Conservation (phyloP, 2,329 filamentous ascomycete species). For the Monilinia vaccinii-corymbosi region DNA sequence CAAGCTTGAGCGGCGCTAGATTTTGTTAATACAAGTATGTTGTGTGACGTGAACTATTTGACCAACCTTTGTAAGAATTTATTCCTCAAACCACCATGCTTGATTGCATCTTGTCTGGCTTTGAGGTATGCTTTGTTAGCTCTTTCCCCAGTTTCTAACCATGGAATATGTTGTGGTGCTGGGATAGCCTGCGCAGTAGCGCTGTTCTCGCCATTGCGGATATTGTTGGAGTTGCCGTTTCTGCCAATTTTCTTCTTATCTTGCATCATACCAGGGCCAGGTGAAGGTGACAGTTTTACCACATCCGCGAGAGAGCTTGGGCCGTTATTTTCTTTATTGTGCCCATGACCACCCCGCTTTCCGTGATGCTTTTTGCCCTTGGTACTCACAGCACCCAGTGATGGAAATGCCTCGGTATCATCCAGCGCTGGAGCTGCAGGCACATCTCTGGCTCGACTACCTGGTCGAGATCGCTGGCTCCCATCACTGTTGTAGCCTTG, state of each 20-base stretch:
- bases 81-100: conserved; percentile 90
- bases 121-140: conserved; percentile 94
- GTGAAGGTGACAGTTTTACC: conserved; percentile 88
- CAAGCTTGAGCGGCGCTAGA: conserved; percentile 87
- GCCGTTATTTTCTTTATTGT: conserved; percentile 53
- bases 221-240: conserved; percentile 55
- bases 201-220: conserved; percentile 67
- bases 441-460: conserved; percentile 60
- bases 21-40: conserved; percentile 13
- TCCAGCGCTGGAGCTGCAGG: conserved; percentile 71
- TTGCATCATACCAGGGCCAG: conserved; percentile 53
- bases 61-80: conserved; percentile 88
- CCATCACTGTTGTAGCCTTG: conserved; percentile 47
- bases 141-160: conserved; percentile 85
- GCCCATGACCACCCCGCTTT: conserved; percentile 76
- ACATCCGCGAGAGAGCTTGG: conserved; percentile 85
- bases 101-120: conserved; percentile 89
- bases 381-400: conserved; percentile 64
- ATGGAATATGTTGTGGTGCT: conserved; percentile 84
- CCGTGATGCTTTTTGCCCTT: conserved; percentile 91
- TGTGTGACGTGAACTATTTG: conserved; percentile 12
- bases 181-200: conserved; percentile 75
- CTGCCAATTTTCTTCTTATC: conserved; percentile 51
- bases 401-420: conserved; percentile 92
- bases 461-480: conserved; percentile 71